These are phyloP conservation scores for Trichomonascus vanleenenianus DNA, from an alignment of 805 yeast genomes.

Conservation along the genomic window DNA sequence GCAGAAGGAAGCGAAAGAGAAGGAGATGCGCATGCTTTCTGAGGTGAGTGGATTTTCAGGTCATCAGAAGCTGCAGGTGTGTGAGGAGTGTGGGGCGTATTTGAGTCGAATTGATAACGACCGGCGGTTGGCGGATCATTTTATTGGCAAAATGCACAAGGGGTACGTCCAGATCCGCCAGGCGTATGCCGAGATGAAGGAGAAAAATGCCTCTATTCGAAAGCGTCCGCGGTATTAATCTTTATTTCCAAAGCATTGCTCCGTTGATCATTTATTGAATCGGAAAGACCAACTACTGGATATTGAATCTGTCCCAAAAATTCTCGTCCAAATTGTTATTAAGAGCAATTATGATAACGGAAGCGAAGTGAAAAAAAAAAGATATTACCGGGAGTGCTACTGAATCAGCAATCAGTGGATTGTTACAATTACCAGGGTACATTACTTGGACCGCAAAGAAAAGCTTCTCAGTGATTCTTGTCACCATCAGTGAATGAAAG, in stretches of 20 bases:
- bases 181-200: slow-evolving; percentile 14
- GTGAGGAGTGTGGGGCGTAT: slow-evolving; percentile 85
- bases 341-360: too few relatives aligned
- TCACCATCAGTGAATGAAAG: too few relatives aligned
- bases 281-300: neutral
- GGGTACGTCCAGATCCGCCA: slow-evolving; percentile 71
- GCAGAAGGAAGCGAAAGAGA: slow-evolving; percentile 46
- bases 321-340: too few relatives aligned
- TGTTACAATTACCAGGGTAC: too few relatives aligned
- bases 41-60: slow-evolving; percentile 79
- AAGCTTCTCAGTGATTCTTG: too few relatives aligned
- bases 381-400: too few relatives aligned
- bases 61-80: slow-evolving; percentile 84
- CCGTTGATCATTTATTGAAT: neutral
- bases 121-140: slow-evolving; percentile 82
- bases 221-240: slow-evolving; percentile 3
- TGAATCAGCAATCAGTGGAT: too few relatives aligned
- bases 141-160: slow-evolving; percentile 77
- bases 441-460: too few relatives aligned
- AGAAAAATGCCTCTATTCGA: slow-evolving; percentile 9
- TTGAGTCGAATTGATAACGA: slow-evolving; percentile 81
- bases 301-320: too few relatives aligned
- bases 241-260: neutral
- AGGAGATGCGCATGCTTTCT: slow-evolving; percentile 48
- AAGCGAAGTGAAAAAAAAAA: too few relatives aligned